Percentiles rank a stretch among this genome's conserved stretches.
Conservation (phyloP, 768 basidiomycete genomes). For the Ramaria sp. region DNA sequence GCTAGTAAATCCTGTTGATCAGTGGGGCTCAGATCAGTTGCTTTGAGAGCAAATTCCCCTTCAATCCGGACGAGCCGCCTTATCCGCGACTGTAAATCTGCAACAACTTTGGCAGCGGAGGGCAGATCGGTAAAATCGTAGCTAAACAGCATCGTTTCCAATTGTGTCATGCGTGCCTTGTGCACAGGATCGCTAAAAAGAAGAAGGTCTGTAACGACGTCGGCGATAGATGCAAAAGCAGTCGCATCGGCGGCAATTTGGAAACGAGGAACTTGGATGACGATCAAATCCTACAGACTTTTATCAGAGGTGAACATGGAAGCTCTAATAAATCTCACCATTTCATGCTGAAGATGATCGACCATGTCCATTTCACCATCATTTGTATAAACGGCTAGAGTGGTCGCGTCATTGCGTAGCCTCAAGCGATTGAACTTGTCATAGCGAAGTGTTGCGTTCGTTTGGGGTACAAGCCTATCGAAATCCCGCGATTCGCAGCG, state of each 20-base stretch:
- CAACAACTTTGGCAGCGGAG: slow-evolving; percentile 62
- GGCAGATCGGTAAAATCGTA: slow-evolving; percentile 78
- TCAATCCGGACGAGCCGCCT: slow-evolving; percentile 34
- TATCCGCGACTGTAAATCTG: slow-evolving; percentile 62
- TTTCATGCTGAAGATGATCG: slow-evolving; percentile 54
- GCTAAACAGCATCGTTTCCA: slow-evolving; percentile 75
- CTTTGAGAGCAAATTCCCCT: slow-evolving; percentile 23
- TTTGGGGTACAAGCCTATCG: slow-evolving; percentile 84
- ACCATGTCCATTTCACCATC: slow-evolving; percentile 19
- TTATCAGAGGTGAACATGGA: background rate
- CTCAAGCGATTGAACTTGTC: slow-evolving; percentile 94
- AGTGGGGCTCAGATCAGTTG: slow-evolving; percentile 24
- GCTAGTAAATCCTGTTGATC: slow-evolving; percentile 48
- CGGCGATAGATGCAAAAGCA: slow-evolving; percentile 78
- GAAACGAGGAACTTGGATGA: slow-evolving; percentile 75
- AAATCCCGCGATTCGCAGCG: slow-evolving; percentile 74
- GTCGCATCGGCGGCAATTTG: slow-evolving; percentile 75
- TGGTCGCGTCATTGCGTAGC: slow-evolving; percentile 59
- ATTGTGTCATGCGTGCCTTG: slow-evolving; percentile 61
- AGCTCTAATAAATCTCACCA: slow-evolving; percentile 28
- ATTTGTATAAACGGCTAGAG: slow-evolving; percentile 32
- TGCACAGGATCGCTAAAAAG: slow-evolving; percentile 86
- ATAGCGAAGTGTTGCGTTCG: slow-evolving; percentile 74
- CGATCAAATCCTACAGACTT: slow-evolving; percentile 58
- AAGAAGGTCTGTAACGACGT: slow-evolving; percentile 76